phyloP scores from a whole-genome alignment of 352 stramenopile species.

The Phytopythium chamaehyphon region DNA sequence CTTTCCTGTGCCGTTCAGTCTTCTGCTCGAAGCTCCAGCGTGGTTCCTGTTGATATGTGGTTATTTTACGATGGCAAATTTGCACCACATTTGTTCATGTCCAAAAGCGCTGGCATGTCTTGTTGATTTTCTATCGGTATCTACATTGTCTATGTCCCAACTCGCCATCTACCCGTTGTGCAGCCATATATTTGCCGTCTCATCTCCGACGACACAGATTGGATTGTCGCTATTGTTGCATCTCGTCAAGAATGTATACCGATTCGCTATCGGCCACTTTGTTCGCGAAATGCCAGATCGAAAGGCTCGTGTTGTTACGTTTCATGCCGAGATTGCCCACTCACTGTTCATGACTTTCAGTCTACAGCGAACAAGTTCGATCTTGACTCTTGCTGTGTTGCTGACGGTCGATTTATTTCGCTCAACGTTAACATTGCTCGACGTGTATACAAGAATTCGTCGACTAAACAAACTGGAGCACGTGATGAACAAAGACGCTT shows the following conservation, averaged over 20 bases:
- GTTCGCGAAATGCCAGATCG: conserved; percentile 17
- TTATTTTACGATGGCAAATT: not conserved
- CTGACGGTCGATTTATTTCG: conserved; percentile 19
- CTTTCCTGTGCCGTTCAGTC: conserved; percentile 12
- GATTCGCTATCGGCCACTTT: conserved; percentile 17
- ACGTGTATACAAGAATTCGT: conserved; percentile 4
- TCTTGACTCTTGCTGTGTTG: conserved; percentile 18
- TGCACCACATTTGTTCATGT: not conserved
- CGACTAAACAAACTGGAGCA: conserved; percentile 7
- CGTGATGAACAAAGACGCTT: too few species aligned
- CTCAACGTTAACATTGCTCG: conserved; percentile 7
- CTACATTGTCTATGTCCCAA: conserved; percentile 5
- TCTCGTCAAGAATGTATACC: conserved; percentile 26
- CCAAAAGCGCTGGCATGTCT: conserved; percentile 6
- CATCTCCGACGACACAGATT: conserved; percentile 6
- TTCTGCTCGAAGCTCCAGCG: conserved; percentile 9
- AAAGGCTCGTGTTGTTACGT: conserved; percentile 26
- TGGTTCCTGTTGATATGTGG: conserved; percentile 10
- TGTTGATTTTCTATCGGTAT: conserved; percentile 3
- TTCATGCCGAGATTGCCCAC: conserved; percentile 40
- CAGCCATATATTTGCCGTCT: conserved; percentile 12
- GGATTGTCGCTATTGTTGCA: conserved; percentile 17
- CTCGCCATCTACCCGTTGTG: conserved; percentile 19
- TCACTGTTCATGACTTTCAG: conserved; percentile 34
- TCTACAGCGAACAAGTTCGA: conserved; percentile 33